Conservation (phyloP, 768 basidiomycete genomes). For the Pleurotus platypus region DNA sequence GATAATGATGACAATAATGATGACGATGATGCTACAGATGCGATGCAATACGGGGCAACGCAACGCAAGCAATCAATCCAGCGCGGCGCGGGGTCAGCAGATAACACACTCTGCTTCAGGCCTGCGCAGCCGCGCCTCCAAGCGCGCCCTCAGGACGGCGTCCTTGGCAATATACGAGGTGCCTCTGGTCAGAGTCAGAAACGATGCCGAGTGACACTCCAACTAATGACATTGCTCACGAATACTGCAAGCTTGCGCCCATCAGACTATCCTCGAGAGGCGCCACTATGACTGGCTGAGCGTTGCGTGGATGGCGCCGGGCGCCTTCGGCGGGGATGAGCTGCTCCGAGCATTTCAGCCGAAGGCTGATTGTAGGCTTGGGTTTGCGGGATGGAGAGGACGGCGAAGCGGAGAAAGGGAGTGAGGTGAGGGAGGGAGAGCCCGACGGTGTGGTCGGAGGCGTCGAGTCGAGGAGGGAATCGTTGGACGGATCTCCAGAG, state of each 20-base stretch:
- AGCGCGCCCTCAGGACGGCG: conserved; percentile 38
- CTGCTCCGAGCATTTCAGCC: conserved; percentile 31
- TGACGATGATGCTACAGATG: too few species aligned
- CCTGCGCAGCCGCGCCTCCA: conserved; percentile 42
- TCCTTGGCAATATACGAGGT: conserved; percentile 44
- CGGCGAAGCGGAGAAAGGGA: not conserved
- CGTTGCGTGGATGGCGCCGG: not conserved
- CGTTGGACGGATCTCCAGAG: conserved; percentile 15
- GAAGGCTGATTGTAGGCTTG: conserved; percentile 31
- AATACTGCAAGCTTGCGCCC: conserved; percentile 47
- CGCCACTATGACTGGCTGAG: conserved; percentile 29
- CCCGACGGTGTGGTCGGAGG: conserved; percentile 7
- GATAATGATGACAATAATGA: too few species aligned
- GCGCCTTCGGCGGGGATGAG: conserved; percentile 21
- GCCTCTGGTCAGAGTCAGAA: conserved; percentile 22
- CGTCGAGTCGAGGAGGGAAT: conserved; percentile 10
- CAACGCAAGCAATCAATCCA: too few species aligned
- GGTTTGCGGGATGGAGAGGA: conserved; percentile 16
- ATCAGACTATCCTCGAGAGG: conserved; percentile 35
- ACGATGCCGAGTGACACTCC: not conserved
- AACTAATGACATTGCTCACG: conserved; percentile 32
- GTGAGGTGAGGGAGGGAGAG: not conserved
- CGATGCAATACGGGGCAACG: too few species aligned
- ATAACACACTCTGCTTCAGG: conserved; percentile 41
- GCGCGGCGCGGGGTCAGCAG: conserved; percentile 22